phyloP scores from a whole-genome alignment of 169 alveolate species.

The Eimeria zaria region DNA sequence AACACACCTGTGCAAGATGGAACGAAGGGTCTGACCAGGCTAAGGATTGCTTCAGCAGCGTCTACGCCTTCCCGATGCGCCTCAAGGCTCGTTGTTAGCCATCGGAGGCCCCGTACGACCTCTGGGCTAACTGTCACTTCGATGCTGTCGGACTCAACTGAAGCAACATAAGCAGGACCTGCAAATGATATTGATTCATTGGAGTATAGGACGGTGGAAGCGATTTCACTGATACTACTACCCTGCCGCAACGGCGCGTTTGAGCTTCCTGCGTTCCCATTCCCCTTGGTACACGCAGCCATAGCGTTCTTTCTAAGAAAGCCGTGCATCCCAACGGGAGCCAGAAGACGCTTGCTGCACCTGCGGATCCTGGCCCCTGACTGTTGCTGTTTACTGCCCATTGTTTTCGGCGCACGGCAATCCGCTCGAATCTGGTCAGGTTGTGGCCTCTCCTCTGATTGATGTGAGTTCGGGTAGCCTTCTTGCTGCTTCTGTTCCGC shows the following conservation, averaged over 20 bases:
- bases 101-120: slow-evolving; percentile 35
- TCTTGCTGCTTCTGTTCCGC: slow-evolving; percentile 7
- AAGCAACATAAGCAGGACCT: slow-evolving; percentile 39
- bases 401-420: background rate
- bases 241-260: background rate
- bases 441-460: background rate
- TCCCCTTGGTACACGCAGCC: background rate
- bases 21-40: slow-evolving; percentile 63
- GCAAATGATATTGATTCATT: background rate
- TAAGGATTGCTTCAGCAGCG: slow-evolving; percentile 60
- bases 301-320: slow-evolving; percentile 22
- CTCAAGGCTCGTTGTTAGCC: slow-evolving; percentile 51
- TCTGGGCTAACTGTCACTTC: slow-evolving; percentile 3
- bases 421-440: background rate
- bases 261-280: background rate
- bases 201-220: background rate
- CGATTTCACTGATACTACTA: background rate
- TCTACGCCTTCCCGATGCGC: slow-evolving; percentile 40
- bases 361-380: background rate
- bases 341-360: slow-evolving; percentile 3
- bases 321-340: background rate
- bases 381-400: background rate
- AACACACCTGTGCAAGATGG: slow-evolving; percentile 72
- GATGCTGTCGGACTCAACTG: slow-evolving; percentile 51
- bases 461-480: background rate